phyloP scores from a whole-genome alignment of 2,329 filamentous ascomycete species.

The Spiromastix sp. region DNA sequence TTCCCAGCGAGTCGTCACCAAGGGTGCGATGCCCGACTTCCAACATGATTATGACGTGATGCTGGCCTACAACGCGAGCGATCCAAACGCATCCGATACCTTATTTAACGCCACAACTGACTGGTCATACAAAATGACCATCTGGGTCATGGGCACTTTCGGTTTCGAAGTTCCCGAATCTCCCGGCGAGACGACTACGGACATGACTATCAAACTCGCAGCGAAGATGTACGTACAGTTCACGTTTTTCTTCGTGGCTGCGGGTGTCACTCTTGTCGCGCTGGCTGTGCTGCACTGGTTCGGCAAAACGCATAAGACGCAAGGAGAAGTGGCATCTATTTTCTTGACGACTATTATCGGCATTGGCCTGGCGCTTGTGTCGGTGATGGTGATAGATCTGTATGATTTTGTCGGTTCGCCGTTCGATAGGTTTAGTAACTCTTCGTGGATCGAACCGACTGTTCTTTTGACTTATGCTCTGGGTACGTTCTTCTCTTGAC shows the following conservation, averaged over 20 bases:
- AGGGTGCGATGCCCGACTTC: slow-evolving; percentile 7
- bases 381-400: slow-evolving; percentile 5
- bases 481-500: not conserved
- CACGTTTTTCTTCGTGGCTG: slow-evolving; percentile 29
- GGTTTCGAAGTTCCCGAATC: slow-evolving; percentile 6
- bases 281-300: slow-evolving; percentile 21
- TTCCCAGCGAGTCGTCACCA: slow-evolving; percentile 1
- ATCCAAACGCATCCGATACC: not conserved
- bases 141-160: slow-evolving; percentile 10
- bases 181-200: not conserved
- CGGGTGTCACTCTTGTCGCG: slow-evolving; percentile 25
- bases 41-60: slow-evolving; percentile 5
- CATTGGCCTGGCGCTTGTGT: slow-evolving; percentile 6
- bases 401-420: not conserved
- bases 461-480: slow-evolving; percentile 6
- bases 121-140: slow-evolving; percentile 2
- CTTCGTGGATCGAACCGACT: slow-evolving; percentile 8
- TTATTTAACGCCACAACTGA: slow-evolving; percentile 3
- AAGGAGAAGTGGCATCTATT: slow-evolving; percentile 12
- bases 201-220: slow-evolving; percentile 19
- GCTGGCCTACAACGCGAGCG: not conserved
- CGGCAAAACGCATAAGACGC: slow-evolving; percentile 13
- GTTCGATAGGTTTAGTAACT: slow-evolving; percentile 1
- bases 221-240: slow-evolving; percentile 17
- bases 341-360: slow-evolving; percentile 6